These are phyloP conservation scores for Delphinella strobiligena DNA, from an alignment of 2,329 filamentous ascomycete species.

Conservation along the genomic window DNA sequence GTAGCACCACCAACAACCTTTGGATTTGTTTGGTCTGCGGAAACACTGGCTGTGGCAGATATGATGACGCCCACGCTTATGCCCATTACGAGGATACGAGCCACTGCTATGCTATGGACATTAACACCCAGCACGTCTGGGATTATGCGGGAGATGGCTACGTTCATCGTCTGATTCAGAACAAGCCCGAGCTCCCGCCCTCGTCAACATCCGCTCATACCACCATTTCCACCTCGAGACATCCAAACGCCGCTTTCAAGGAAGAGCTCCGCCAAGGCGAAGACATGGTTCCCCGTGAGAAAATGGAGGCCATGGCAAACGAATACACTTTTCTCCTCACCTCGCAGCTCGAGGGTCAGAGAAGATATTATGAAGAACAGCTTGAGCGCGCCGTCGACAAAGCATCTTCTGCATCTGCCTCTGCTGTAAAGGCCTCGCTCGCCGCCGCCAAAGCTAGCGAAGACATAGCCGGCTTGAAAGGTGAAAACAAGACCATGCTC, in stretches of 20 bases:
- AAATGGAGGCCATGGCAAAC: slow-evolving; percentile 67
- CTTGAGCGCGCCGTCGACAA: slow-evolving; percentile 84
- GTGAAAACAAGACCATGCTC: slow-evolving; percentile 37
- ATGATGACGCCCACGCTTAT: slow-evolving; percentile 87
- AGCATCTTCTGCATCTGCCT: slow-evolving; percentile 58
- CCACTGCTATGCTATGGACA: slow-evolving; percentile 86
- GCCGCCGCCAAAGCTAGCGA: slow-evolving; percentile 38
- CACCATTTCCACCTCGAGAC: slow-evolving; percentile 44
- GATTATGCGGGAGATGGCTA: slow-evolving; percentile 94
- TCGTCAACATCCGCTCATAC: not conserved
- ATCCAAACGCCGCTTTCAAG: slow-evolving; percentile 26
- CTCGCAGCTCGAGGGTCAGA: slow-evolving; percentile 83
- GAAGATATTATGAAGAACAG: slow-evolving; percentile 88
- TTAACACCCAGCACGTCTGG: slow-evolving; percentile 92
- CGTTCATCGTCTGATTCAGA: slow-evolving; percentile 88
- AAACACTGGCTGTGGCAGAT: slow-evolving; percentile 83
- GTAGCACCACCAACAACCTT: slow-evolving; percentile 68
- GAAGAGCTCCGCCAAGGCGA: slow-evolving; percentile 24
- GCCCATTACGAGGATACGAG: slow-evolving; percentile 82
- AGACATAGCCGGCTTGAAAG: slow-evolving; percentile 41
- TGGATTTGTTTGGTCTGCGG: slow-evolving; percentile 96
- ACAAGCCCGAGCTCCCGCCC: slow-evolving; percentile 56
- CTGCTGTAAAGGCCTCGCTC: slow-evolving; percentile 50
- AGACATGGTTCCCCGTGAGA: slow-evolving; percentile 61
- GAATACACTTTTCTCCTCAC: slow-evolving; percentile 93